phyloP scores from a whole-genome alignment of 176 grass and related monocot genomes.

The Avena insularis region DNA sequence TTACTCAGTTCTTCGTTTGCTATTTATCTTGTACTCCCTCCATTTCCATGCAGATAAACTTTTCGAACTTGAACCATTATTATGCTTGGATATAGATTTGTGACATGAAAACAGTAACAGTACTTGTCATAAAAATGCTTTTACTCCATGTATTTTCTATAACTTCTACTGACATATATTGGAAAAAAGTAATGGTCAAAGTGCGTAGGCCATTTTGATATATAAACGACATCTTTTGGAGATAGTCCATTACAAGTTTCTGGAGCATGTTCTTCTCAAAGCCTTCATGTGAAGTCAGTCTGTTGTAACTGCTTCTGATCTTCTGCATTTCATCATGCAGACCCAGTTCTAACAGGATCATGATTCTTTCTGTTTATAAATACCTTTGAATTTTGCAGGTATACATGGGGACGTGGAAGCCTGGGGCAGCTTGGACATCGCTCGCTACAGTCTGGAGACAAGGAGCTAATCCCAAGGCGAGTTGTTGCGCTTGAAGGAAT shows the following conservation, averaged over 20 bases:
- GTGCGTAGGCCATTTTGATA: not conserved
- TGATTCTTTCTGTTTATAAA: conserved; percentile 25
- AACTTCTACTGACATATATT: not conserved
- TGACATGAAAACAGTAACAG: not conserved
- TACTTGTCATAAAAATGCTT: conserved; percentile 1
- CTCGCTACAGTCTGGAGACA: conserved; percentile 81
- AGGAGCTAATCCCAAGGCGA: conserved; percentile 83
- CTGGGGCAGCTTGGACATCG: conserved; percentile 96
- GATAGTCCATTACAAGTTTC: not conserved
- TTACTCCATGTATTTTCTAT: not conserved
- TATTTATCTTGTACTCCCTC: conserved; percentile 4
- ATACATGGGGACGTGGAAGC: conserved; percentile 94
- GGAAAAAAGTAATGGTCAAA: not conserved
- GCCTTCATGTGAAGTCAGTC: conserved; percentile 13
- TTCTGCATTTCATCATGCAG: not conserved
- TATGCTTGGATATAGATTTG: not conserved
- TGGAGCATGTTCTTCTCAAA: conserved; percentile 27
- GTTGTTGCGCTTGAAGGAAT: conserved; percentile 81
- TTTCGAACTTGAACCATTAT: conserved; percentile 9
- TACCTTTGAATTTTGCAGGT: conserved; percentile 63
- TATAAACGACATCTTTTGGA: not conserved
- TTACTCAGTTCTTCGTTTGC: conserved; percentile 20
- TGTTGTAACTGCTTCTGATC: conserved; percentile 1
- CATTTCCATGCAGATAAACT: not conserved
- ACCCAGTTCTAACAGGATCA: not conserved